Evolutionary conservation across 345 rosid species (phyloP).

Genomic region (Physaria fendleri): DNA sequence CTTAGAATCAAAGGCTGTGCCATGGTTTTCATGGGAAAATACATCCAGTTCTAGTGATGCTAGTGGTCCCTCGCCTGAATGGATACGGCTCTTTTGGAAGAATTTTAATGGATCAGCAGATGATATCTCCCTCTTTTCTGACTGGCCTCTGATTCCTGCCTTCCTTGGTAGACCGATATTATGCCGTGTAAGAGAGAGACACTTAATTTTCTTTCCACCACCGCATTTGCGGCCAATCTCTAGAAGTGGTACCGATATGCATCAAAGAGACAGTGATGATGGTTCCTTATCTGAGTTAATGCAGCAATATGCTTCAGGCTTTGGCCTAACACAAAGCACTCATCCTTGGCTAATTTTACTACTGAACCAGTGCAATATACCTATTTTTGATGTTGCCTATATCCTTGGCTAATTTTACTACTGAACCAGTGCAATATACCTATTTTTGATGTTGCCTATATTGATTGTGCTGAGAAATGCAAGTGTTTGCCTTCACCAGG

Average conservation of each 20-base stretch:
- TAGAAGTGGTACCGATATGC: conserved; percentile 28
- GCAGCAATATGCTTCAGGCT: conserved; percentile 46
- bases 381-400: conserved; percentile 71
- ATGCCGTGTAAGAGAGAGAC: conserved; percentile 74
- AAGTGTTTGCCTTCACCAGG: conserved; percentile 53
- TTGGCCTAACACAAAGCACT: conserved; percentile 40
- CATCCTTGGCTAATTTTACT: conserved; percentile 79
- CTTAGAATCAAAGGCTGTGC: conserved; percentile 50
- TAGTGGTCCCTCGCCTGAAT: conserved; percentile 80
- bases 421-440: conserved; percentile 88
- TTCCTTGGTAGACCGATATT: conserved; percentile 83
- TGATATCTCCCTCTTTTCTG: conserved; percentile 61
- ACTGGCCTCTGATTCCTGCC: conserved; percentile 96
- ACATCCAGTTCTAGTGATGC: conserved; percentile 51
- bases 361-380: conserved; percentile 81
- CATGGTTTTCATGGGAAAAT: conserved; percentile 92
- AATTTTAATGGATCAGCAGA: conserved; percentile 56
- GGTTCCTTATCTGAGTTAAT: conserved; percentile 38
- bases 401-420: conserved; percentile 76
- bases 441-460: conserved; percentile 58
- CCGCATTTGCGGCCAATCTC: conserved; percentile 30
- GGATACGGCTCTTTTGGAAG: conserved; percentile 88
- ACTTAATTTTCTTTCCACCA: conserved; percentile 75
- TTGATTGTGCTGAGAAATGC: conserved; percentile 66
- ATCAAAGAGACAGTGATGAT: conserved; percentile 28